Evolutionary conservation across 1,139 yeast species (phyloP), one percentile per base, ranked within the genome.

Genomic region (Debaryomycetaceae sp.): DNA sequence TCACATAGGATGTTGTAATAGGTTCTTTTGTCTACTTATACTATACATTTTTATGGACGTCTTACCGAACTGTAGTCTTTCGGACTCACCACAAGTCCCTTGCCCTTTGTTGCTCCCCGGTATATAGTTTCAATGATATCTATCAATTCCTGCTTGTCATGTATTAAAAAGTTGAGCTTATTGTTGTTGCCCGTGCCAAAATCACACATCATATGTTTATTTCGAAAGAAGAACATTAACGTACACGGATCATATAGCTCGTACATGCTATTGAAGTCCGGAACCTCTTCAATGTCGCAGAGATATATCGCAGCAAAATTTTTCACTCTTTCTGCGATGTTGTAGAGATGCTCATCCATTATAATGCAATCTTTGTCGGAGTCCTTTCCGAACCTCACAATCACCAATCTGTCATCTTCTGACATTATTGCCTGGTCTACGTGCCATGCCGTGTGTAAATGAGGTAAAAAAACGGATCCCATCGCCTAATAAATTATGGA

Each of bases 171-270:
- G 59, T 90, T 90, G 68, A 93, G 70, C 70, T 93, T 93, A 70
- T 95, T 93, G 66, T 95, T 93, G 61, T 93, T 89, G 37, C 99
- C 99, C 0, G 99, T 93, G 2, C 99, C 99, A 65, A 90, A 90
- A 70, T 93, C 99, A 66, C 97, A 88, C 89, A 91, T 82, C 96
- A 95, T 91, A 63, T 93, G 99, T 62, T 90, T 91, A 67, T 93
- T 93, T 44, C 96, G 72, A 66, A 80, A 89, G 63, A 93, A 93
- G 60, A 93, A 91, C 98, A 93, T 93, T 45, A 93, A 75, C 41
- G 96, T 84, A 75, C 87, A 82, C 30, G 96, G 95, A 53, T 89
- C 97, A 59, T 85, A 88, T 46, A 93, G 68, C 63, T 93, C 98
- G 63, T 93, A 93, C 95, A 93, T 90, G 57, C 70, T 77, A 63